Conservation (phyloP, 2,329 filamentous ascomycete species). For the Cordyceps farinosa region DNA sequence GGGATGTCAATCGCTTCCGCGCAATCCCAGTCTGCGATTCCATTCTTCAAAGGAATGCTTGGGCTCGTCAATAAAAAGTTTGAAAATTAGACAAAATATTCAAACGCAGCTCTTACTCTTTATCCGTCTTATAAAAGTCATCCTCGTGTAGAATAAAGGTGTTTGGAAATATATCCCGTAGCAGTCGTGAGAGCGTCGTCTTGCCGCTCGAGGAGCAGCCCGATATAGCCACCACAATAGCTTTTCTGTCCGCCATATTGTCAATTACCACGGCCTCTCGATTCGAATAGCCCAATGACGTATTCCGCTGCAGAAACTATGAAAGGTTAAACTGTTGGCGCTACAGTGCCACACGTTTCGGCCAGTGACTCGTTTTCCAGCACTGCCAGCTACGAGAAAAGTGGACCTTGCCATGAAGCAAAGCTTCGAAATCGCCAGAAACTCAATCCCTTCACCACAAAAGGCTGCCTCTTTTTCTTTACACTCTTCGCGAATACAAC, state of each 20-base stretch:
- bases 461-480: background rate
- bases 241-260: constrained; percentile 38
- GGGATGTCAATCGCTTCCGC: constrained; percentile 71
- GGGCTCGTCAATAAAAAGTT: constrained; percentile 14
- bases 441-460: background rate
- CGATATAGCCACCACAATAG: constrained; percentile 74
- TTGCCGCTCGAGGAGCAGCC: constrained; percentile 93
- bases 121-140: constrained; percentile 87
- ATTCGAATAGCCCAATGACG: background rate
- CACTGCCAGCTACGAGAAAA: constrained; percentile 8
- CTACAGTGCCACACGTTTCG: background rate
- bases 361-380: constrained; percentile 5
- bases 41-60: constrained; percentile 50
- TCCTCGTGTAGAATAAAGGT: constrained; percentile 89
- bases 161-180: constrained; percentile 75
- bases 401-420: constrained; percentile 7
- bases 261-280: too few relatives aligned
- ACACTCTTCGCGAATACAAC: background rate
- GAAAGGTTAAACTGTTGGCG: background rate
- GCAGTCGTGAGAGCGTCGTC: constrained; percentile 82
- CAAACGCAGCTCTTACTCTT: constrained; percentile 47
- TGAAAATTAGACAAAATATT: background rate
- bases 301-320: background rate
- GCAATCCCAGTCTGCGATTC: constrained; percentile 88
- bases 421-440: constrained; percentile 7